A percentile compares a stretch with the other conserved stretches of the same genome.
phyloP scores from a whole-genome alignment of 2,329 filamentous ascomycete species.

The Sporothrix pallida region DNA sequence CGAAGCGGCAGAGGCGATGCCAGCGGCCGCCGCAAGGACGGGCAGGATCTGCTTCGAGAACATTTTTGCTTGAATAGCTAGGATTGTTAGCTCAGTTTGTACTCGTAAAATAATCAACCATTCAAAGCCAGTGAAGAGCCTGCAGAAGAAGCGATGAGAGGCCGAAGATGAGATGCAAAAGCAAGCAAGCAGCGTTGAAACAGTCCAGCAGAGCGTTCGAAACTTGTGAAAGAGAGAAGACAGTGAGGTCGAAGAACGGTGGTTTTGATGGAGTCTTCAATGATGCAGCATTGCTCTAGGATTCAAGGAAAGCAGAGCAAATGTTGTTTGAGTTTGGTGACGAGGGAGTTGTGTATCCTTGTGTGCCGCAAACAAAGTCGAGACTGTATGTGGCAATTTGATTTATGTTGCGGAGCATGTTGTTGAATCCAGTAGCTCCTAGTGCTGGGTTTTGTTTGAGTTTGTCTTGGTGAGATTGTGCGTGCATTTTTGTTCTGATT shows the following conservation, averaged over 20 bases:
- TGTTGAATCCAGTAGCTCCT: neutral
- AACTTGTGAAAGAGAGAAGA: neutral
- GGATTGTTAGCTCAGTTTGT: neutral
- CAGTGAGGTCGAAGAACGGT: neutral
- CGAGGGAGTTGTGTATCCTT: neutral
- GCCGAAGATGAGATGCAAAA: neutral
- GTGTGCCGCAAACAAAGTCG: neutral
- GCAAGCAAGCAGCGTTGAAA: neutral
- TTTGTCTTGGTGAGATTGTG: neutral
- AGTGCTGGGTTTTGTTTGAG: neutral
- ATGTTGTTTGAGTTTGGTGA: neutral
- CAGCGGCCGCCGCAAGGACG: conserved; percentile 50
- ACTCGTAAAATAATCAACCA: neutral
- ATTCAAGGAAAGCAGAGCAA: too few relatives aligned
- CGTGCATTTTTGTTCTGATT: neutral
- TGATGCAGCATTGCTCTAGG: too few relatives aligned
- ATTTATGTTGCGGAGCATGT: neutral
- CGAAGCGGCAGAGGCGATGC: conserved; percentile 48
- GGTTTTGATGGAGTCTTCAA: too few relatives aligned
- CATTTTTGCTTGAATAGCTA: conserved; percentile 48
- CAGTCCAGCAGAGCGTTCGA: neutral
- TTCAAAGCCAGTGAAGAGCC: conserved; percentile 3
- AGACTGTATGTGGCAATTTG: conserved; percentile 15
- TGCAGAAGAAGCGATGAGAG: neutral
- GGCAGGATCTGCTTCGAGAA: conserved; percentile 51